Evolutionary conservation across 116 monocot species (phyloP).

Genomic region (Trichopus zeylanicus): DNA sequence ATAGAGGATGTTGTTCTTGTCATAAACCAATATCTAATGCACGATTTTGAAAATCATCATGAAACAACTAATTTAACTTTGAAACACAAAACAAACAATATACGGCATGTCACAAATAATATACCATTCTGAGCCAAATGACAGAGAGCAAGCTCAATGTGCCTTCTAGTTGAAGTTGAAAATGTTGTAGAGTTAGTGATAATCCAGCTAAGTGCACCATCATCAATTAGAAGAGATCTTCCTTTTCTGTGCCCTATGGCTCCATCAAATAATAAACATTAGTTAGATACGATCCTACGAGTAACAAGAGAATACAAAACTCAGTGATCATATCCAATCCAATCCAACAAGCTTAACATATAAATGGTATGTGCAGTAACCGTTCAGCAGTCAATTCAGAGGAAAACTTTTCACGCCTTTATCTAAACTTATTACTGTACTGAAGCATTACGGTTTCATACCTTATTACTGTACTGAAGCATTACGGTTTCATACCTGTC

Average conservation of each 20-base stretch:
- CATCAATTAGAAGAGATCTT: conserved; percentile 62
- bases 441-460: too few relatives aligned
- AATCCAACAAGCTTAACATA: too few relatives aligned
- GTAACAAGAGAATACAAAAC: too few relatives aligned
- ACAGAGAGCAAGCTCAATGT: conserved; percentile 75
- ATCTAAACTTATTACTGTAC: too few relatives aligned
- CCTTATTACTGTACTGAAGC: too few relatives aligned
- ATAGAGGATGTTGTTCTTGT: neutral
- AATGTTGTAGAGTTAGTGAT: conserved; percentile 31
- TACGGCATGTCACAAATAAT: neutral
- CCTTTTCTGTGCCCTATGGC: conserved; percentile 43
- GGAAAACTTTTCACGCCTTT: too few relatives aligned
- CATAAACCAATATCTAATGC: neutral
- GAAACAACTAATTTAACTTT: neutral
- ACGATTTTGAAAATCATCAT: neutral
- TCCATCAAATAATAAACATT: conserved; percentile 5
- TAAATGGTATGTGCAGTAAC: too few relatives aligned
- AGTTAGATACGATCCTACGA: too few relatives aligned
- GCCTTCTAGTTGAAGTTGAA: conserved; percentile 45
- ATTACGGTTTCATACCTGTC: too few relatives aligned
- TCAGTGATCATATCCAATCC: too few relatives aligned
- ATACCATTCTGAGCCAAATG: conserved; percentile 83
- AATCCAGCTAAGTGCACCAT: conserved; percentile 57
- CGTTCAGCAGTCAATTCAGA: too few relatives aligned
- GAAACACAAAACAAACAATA: too few relatives aligned